Evolutionary conservation across 1,139 yeast genomes (phyloP).

Genomic region (Keqinozyma sinolaborantium): DNA sequence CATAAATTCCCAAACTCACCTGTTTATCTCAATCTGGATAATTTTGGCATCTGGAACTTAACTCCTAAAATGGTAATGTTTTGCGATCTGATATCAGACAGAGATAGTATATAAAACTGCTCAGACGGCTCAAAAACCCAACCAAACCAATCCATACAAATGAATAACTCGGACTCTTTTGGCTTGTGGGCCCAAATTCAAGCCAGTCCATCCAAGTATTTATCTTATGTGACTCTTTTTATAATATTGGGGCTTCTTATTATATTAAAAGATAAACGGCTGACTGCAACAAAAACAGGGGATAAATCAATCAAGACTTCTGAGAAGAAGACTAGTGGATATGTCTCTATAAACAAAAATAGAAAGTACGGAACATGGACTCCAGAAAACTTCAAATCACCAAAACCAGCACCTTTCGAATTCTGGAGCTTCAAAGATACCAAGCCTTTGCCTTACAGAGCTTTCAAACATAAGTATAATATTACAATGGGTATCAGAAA

Average conservation of each 20-base stretch:
- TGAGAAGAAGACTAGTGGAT: conserved; percentile 1
- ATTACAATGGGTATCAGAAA: conserved; percentile 64
- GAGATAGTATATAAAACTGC: too few relatives aligned
- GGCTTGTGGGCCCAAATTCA: background rate
- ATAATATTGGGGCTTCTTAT: conserved; percentile 5
- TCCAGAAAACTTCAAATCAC: conserved; percentile 49
- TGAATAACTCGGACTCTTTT: background rate
- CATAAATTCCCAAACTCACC: conserved; percentile 34
- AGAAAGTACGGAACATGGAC: conserved; percentile 42
- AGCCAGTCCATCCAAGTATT: conserved; percentile 4
- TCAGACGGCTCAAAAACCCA: too few relatives aligned
- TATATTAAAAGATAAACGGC: conserved; percentile 1
- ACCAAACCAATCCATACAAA: too few relatives aligned
- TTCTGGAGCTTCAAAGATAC: conserved; percentile 52
- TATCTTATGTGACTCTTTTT: conserved; percentile 6
- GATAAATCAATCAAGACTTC: conserved; percentile 1
- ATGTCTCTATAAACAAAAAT: conserved; percentile 6
- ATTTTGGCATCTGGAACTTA: background rate
- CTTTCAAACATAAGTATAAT: conserved; percentile 55
- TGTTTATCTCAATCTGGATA: too few relatives aligned
- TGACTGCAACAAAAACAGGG: background rate
- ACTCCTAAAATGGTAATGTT: background rate
- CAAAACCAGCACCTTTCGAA: conserved; percentile 43
- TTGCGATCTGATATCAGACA: background rate
- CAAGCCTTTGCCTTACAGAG: conserved; percentile 57